Base-by-base conservation (phyloP, 129 eudicot species). In the Daucus carota region DNA sequence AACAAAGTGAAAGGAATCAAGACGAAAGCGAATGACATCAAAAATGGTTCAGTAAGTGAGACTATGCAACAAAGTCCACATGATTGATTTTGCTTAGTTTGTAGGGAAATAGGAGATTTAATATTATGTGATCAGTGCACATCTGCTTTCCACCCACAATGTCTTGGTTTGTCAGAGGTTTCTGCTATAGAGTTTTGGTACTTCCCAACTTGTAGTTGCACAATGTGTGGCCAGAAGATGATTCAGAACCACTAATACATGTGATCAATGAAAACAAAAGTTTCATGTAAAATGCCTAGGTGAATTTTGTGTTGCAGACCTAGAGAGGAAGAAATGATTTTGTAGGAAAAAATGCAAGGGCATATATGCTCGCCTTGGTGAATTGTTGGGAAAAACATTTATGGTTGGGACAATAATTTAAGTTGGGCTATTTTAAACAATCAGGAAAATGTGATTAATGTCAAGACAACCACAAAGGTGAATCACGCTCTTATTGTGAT, bases 161-260 rank as follows among this genome's bases (percentile, higher is more conserved):
- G 98, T 85, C 84, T 91, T 66, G 86, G 90, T 72, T 81, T 94
- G 83, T 71, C 59, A 47, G 83, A 33, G 43, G n/a, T 80, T 40
- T 84, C 82, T 38, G 78, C 59, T 36, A 47, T 74, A 0, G 74
- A 44, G 40, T 63, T 59, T 57, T 91, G 98, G 98, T 94, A 82
- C 54, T 94, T 97, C 72, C 90, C 93, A 4, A 84, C 92, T 4
- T 94, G 98, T 70, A 79, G 90, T 82, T 94, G 98, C 74, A 46
- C 73, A 62, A 85, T 91, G 57, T 94, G 97, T 81, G 85, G 85
- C 77, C 74, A 43, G 70, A 75, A 14, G 80, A 75, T 29, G 73
- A 40, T 47, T 31, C 42, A 47, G 76, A 70, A 44, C 32, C 67
- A 60, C 71, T 28, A 69, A 24, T n/a, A 79, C 12, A 66, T 94